phyloP scores from a whole-genome alignment of 495 filamentous ascomycete genomes.

The Penicillium simplicissimum region DNA sequence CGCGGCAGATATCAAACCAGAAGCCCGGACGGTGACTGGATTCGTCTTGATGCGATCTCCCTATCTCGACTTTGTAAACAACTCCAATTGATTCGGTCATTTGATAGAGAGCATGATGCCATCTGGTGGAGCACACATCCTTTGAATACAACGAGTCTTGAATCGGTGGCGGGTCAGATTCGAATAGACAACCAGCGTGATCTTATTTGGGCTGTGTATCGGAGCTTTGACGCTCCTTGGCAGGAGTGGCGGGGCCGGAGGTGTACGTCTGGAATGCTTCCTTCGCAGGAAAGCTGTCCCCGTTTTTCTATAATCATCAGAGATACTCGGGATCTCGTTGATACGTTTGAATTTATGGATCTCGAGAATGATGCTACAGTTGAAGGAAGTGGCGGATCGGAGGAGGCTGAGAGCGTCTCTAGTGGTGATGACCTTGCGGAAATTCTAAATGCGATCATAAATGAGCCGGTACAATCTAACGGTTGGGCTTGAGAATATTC shows the following conservation, averaged over 20 bases:
- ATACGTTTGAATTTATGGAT: not conserved
- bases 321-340: not conserved
- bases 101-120: not conserved
- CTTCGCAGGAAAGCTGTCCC: not conserved
- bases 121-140: not conserved
- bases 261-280: not conserved
- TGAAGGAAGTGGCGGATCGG: not conserved
- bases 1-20: not conserved
- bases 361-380: not conserved
- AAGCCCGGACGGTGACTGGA: conserved; percentile 1
- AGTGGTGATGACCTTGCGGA: not conserved
- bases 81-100: not conserved
- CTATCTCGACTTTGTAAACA: not conserved
- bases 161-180: not conserved
- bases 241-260: not conserved
- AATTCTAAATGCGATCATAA: not conserved
- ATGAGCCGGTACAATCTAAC: not conserved
- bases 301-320: not conserved
- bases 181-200: not conserved
- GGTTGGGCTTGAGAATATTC: not conserved
- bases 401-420: not conserved
- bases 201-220: not conserved
- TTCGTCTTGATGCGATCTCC: not conserved
- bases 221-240: conserved; percentile 3
- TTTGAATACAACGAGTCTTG: not conserved